These are phyloP conservation scores for Brasenia schreberi DNA, from an alignment of 164 flowering plant species.

Conservation along the genomic window DNA sequence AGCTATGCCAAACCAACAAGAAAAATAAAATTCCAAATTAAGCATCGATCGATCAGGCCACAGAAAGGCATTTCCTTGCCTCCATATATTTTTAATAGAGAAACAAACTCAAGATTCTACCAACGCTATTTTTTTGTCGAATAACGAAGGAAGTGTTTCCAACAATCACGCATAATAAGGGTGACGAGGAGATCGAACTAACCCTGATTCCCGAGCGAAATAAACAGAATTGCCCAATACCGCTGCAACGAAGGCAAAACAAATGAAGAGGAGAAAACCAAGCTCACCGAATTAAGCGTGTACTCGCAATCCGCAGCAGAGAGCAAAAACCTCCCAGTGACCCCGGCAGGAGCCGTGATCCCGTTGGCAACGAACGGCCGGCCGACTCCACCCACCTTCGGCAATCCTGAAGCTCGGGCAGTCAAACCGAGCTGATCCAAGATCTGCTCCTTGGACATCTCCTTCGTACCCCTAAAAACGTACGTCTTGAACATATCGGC, in stretches of 20 bases:
- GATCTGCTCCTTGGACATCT: conserved; percentile 73
- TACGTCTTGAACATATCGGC: conserved; percentile 77
- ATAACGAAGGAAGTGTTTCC: too few species aligned
- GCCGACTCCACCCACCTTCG: conserved; percentile 11
- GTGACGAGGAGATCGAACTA: background rate
- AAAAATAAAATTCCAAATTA: background rate
- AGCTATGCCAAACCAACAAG: conserved; percentile 27
- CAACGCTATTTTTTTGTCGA: too few species aligned
- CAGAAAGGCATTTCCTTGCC: background rate
- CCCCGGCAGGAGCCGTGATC: conserved; percentile 16
- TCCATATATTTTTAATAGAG: background rate
- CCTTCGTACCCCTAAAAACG: conserved; percentile 76
- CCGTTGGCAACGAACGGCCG: conserved; percentile 19
- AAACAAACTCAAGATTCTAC: background rate
- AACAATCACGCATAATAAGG: too few species aligned
- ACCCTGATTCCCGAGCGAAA: background rate
- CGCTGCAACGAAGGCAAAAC: background rate
- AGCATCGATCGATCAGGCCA: background rate
- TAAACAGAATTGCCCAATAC: background rate
- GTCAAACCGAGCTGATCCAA: conserved; percentile 77
- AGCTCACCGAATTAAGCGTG: conserved; percentile 52
- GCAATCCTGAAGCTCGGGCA: conserved; percentile 16
- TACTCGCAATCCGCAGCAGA: conserved; percentile 89
- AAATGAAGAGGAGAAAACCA: background rate
- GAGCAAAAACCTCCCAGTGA: conserved; percentile 51